Evolutionary conservation across 2,329 filamentous ascomycete species (phyloP).

Genomic region (Beauveria pseudobassiana): DNA sequence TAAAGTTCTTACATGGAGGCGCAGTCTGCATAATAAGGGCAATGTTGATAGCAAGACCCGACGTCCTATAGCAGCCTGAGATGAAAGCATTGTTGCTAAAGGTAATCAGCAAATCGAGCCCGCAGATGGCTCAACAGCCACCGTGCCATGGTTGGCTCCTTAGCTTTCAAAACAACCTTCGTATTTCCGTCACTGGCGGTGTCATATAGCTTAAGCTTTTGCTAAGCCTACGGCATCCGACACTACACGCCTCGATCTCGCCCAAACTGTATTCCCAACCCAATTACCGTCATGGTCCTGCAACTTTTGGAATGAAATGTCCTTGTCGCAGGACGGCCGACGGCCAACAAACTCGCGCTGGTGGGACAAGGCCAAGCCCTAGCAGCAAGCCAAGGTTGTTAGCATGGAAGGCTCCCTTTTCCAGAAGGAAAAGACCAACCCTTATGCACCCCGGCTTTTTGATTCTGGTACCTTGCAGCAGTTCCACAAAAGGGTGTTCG

Average conservation of each 20-base stretch:
- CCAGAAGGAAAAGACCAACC: slow-evolving; percentile 7
- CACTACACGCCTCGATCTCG: not conserved
- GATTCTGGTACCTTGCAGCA: slow-evolving; percentile 8
- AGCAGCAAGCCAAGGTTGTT: not conserved
- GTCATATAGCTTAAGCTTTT: not conserved
- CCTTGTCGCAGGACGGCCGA: not conserved
- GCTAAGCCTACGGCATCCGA: not conserved
- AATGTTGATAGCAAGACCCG: not conserved
- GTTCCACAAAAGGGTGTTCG: slow-evolving; percentile 9
- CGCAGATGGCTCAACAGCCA: not conserved
- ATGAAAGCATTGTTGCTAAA: not conserved
- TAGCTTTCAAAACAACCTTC: not conserved
- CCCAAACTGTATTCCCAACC: not conserved
- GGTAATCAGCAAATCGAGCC: too few relatives aligned
- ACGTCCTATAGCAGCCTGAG: not conserved
- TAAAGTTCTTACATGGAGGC: not conserved
- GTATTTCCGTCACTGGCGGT: not conserved
- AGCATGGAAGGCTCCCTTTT: slow-evolving; percentile 10
- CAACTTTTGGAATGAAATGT: not conserved
- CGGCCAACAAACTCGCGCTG: not conserved
- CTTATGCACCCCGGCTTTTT: slow-evolving; percentile 10
- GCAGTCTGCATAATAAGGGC: not conserved
- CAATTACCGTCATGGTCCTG: not conserved
- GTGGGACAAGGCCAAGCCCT: slow-evolving; percentile 1
- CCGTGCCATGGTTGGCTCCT: not conserved